Conservation (phyloP, 306 rosid genomes). For the Sphenostylis stenocarpa region DNA sequence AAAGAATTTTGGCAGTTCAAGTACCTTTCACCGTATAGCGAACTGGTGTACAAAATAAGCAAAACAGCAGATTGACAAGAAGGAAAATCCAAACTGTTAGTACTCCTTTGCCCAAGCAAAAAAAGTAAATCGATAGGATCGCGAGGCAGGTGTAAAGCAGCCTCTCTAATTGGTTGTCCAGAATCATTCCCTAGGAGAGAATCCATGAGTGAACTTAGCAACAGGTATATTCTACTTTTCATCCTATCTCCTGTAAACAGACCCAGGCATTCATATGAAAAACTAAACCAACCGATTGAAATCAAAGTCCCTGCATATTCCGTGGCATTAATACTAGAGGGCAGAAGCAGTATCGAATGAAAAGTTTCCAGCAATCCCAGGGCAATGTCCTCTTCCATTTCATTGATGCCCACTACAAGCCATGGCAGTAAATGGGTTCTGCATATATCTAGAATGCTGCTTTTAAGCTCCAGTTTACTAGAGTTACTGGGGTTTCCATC, state of each 20-base stretch:
- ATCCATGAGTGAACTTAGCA: slow-evolving; percentile 77
- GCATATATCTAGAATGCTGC: slow-evolving; percentile 56
- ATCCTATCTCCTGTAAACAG: slow-evolving; percentile 68
- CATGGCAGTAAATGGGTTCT: slow-evolving; percentile 68
- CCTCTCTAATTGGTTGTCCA: slow-evolving; percentile 73
- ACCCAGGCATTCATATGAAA: slow-evolving; percentile 88
- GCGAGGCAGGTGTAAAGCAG: slow-evolving; percentile 61
- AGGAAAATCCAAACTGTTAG: slow-evolving; percentile 53
- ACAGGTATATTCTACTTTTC: slow-evolving; percentile 72
- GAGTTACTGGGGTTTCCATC: slow-evolving; percentile 49
- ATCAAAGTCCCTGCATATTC: slow-evolving; percentile 61
- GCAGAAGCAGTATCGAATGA: slow-evolving; percentile 66
- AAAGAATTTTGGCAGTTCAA: slow-evolving; percentile 14
- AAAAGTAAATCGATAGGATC: slow-evolving; percentile 83
- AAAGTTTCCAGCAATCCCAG: slow-evolving; percentile 77
- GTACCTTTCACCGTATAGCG: slow-evolving; percentile 87
- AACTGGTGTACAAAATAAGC: slow-evolving; percentile 67
- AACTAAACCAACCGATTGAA: slow-evolving; percentile 77
- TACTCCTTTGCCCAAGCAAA: slow-evolving; percentile 76
- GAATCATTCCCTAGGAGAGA: slow-evolving; percentile 65
- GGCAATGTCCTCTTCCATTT: slow-evolving; percentile 73
- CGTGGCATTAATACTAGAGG: slow-evolving; percentile 39
- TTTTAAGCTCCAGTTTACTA: slow-evolving; percentile 45
- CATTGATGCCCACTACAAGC: slow-evolving; percentile 59
- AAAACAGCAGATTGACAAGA: slow-evolving; percentile 80